Evolutionary conservation across 169 alveolate species (phyloP), one percentile per base, ranked within the genome.

Genomic region (Plasmodium vivax): DNA sequence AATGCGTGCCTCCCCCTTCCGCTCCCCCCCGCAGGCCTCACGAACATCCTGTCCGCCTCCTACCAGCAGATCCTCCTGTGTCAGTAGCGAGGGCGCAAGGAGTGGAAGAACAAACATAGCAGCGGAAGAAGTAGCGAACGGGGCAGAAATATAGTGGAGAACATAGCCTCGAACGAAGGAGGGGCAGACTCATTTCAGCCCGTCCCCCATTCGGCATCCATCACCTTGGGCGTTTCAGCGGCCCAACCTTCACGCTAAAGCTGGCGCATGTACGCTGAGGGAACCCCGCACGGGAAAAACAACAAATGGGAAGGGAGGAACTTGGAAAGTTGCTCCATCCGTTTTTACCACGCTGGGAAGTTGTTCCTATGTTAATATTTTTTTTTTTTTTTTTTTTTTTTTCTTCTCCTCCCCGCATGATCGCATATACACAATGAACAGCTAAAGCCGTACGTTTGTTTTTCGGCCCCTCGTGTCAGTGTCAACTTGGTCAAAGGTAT

Each of bases 11-110:
- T 16, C 47, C 47, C 36, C 54, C 32, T 54, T 71, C 54, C 6
- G 74, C 27, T 51, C 8, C 38, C 27, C 30, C 56, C 74, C 51
- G 30, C 27, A 91, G 95, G 95, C 0, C 83, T 91, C 19, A 91
- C 92, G 32, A 91, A 91, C 41, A 30, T 91, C 27, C 27, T 91
- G 80, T 91, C 95, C 73, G 95, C 95, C 1, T 54, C 95, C 16
- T 91, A 91, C 14, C 95, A 91, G 41, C 95, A 91, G 83, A 91
- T 91, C 12, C 75, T 91, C 10, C 41, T 54, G 84, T 91, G 95
- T 36, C 90, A 77, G 47, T 88, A 68, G 56, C n/a, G 38, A n/a
- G n/a, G n/a, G 41, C 43, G 38, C 27, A 62, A 19, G 75, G 34
- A n/a, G 5, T 1, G 23, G 5, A 56, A 72, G 19, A 34, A 3